Base-by-base conservation (phyloP, 371 early-diverging fungal species). In the Blastocladiella emersonii region DNA sequence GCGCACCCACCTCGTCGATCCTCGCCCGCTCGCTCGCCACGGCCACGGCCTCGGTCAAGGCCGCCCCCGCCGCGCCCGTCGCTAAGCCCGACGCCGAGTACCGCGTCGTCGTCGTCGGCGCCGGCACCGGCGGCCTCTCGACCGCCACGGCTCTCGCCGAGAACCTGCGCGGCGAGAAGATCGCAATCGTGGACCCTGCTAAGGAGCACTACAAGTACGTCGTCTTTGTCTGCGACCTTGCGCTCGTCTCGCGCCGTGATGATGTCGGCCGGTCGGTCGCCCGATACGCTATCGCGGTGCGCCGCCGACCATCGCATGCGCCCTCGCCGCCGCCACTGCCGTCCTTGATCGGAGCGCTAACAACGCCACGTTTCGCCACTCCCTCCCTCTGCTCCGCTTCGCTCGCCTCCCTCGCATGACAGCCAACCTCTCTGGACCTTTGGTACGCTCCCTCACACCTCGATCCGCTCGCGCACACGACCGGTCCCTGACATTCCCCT, bases 401-500 rank as follows among this genome's bases (percentile, higher is more conserved):
- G n/a, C n/a, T n/a, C n/a, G n/a, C n/a, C n/a, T n/a, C n/a, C n/a
- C n/a, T n/a, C n/a, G n/a, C n/a, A n/a, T n/a, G n/a, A 23, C 56
- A 56, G 56, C 70, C 93, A 91, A 77, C 91, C 92, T 39, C 70
- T 92, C 61, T 92, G 89, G 84, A 90, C 90, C 7, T 87, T 87
- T 79, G 89, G 62, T 61, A 27, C 39, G 41, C 19, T 12, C 44
- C 8, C 12, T 32, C 32, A 41, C 34, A 7, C 36, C 41, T 30
- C 19, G 19, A 21, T 10, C 34, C 17, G 25, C 6, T 36, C 41
- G 41, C 10, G n/a, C 53, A n/a, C n/a, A n/a, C n/a, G n/a, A n/a
- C n/a, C n/a, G n/a, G n/a, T n/a, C n/a, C n/a, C n/a, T n/a, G n/a
- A n/a, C n/a, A n/a, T n/a, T n/a, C n/a, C n/a, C n/a, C n/a, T n/a